phyloP scores from a whole-genome alignment of 208 protist species.

The Lotmaria passim region DNA sequence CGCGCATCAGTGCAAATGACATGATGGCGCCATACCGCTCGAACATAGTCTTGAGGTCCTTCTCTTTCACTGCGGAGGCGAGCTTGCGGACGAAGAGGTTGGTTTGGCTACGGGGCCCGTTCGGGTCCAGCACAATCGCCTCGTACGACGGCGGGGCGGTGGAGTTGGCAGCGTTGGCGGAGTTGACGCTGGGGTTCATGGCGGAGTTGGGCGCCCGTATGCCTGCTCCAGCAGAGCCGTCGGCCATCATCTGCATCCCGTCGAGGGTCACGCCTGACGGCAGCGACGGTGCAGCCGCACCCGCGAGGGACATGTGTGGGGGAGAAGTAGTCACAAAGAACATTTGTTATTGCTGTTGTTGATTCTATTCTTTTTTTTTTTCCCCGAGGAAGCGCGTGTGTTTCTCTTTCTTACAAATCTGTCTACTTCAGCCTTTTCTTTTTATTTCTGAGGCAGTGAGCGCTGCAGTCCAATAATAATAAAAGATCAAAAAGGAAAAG shows the following conservation, averaged over 20 bases:
- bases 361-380: neutral
- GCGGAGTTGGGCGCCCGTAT: neutral
- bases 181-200: neutral
- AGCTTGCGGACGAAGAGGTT: constrained; percentile 87
- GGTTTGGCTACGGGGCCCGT: constrained; percentile 67
- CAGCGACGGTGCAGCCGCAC: neutral
- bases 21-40: constrained; percentile 65
- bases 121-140: constrained; percentile 54
- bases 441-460: too few species aligned
- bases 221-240: neutral
- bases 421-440: too few species aligned
- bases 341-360: too few species aligned
- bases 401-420: constrained; percentile 12
- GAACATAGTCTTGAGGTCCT: constrained; percentile 63
- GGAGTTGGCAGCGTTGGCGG: neutral
- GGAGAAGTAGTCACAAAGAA: constrained; percentile 19
- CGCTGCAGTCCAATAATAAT: too few species aligned
- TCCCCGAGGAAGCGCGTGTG: neutral
- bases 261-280: constrained; percentile 2
- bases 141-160: constrained; percentile 50
- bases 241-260: constrained; percentile 20
- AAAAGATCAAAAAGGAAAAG: neutral
- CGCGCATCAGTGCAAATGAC: constrained; percentile 73
- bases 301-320: constrained; percentile 8
- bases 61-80: constrained; percentile 55